Conservation (phyloP, 2,329 filamentous ascomycete species). For the Blumeria graminis region DNA sequence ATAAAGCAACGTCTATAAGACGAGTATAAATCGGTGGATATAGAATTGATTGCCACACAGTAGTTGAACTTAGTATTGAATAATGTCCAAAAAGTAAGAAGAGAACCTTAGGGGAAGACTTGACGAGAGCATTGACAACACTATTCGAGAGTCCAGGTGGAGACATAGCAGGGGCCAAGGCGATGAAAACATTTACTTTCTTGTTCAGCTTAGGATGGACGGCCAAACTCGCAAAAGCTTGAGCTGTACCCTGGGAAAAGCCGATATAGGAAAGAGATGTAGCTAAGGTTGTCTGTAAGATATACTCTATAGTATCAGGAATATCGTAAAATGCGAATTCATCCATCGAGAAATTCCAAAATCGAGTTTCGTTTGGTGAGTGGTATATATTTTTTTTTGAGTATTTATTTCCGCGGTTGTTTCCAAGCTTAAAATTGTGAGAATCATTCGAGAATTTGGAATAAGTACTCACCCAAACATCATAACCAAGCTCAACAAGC, state of each 20-base stretch:
- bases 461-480: conserved; percentile 56
- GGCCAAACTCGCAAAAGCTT: conserved; percentile 80
- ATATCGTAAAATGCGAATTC: conserved; percentile 97
- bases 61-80: conserved; percentile 75
- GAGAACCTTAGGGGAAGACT: conserved; percentile 75
- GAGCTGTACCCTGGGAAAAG: conserved; percentile 90
- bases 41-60: conserved; percentile 90
- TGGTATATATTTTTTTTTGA: conserved; percentile 73
- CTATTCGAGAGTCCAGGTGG: conserved; percentile 75
- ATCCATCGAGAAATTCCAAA: conserved; percentile 98
- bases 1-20: conserved; percentile 58
- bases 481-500: conserved; percentile 73
- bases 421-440: conserved; percentile 43
- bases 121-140: conserved; percentile 78
- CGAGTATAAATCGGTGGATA: conserved; percentile 86
- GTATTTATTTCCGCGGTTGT: conserved; percentile 97
- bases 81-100: conserved; percentile 83
- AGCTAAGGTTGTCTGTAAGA: conserved; percentile 62
- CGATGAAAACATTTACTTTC: conserved; percentile 89
- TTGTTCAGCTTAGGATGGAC: conserved; percentile 82
- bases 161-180: conserved; percentile 86
- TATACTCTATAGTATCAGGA: conserved; percentile 79
- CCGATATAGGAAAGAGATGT: conserved; percentile 82
- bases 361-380: conserved; percentile 49
- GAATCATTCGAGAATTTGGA: conserved; percentile 1